Base-by-base conservation (phyloP, 2,329 filamentous ascomycete genomes). In the Nemania serpens region DNA sequence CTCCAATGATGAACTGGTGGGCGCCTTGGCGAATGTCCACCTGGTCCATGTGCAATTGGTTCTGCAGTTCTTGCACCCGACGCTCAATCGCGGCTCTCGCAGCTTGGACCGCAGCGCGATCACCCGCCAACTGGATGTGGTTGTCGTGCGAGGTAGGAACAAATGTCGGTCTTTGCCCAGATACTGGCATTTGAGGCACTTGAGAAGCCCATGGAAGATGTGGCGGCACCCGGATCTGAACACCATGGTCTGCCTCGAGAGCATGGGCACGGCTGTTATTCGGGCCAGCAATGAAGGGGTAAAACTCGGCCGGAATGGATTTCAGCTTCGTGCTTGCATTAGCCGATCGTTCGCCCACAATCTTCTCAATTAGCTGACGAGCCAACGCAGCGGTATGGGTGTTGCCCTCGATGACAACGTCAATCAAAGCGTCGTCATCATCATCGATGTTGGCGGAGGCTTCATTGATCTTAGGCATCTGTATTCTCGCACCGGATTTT, bases 1-100 rank as follows among this genome's bases (percentile, higher is more conserved):
- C 88, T 53, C 94, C 94, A 65, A 97, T 88, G 72, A 99, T 95
- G 80, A 97, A 98, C 75, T 96, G 93, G 75, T 98, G 95, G 53
- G 92, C 88, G 50, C 91, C 92, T 64, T 89, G 89, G 75, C 94
- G 90, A 68, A 98, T 91, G 5, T 89, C 85, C 43, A 93, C 81
- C 75, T 96, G 89, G 68, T 95, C 87, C 50, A 95, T 81, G 43
- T 89, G 86, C 51, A 98, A 81, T 73, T 91, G 87, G 61, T 86
- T 85, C 67, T 89, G 87, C 20, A 99, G 84, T 71, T 94, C 84
- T 63, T 89, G 85, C 6, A 88, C 91, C 60, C 89, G 85, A 50
- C 87, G 87, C 76, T 97, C 93, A 66, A 98, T 90, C 70, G 91
- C 88, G 45, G 89, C 87, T 60, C 90, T 90, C 25, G 88, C 91